Evolutionary conservation across 2,329 filamentous ascomycete genomes (phyloP).

Genomic region (Sclerotinia glacialis): DNA sequence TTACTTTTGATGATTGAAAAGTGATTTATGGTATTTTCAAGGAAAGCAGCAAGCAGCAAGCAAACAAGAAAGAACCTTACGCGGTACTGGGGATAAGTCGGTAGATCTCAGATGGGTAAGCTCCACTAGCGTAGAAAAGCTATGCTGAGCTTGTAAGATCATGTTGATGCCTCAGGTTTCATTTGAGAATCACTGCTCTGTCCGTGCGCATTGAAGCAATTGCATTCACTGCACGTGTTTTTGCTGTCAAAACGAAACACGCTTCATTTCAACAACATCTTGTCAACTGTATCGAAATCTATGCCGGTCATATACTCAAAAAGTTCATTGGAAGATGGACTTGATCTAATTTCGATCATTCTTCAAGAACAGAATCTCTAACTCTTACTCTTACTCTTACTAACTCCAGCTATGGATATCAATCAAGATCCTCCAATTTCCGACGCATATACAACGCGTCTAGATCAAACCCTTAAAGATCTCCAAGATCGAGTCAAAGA

Average conservation of each 20-base stretch:
- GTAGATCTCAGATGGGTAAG: slow-evolving; percentile 7
- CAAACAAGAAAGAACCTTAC: slow-evolving; percentile 2
- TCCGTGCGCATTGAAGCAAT: slow-evolving; percentile 10
- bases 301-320: neutral
- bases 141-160: neutral
- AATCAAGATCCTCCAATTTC: slow-evolving; percentile 38
- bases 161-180: slow-evolving; percentile 1
- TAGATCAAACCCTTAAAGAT: slow-evolving; percentile 66
- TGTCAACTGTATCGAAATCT: neutral
- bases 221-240: neutral
- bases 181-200: neutral
- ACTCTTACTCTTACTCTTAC: neutral
- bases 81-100: neutral
- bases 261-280: neutral
- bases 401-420: slow-evolving; percentile 22
- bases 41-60: too few relatives aligned
- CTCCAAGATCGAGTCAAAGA: slow-evolving; percentile 59
- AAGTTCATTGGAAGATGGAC: neutral
- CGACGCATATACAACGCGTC: slow-evolving; percentile 49
- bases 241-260: neutral
- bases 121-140: slow-evolving; percentile 1
- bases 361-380: neutral
- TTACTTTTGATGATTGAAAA: neutral
- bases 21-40: neutral
- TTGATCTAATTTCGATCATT: too few relatives aligned